These are phyloP conservation scores for Neofusicoccum umdonicola DNA, from an alignment of 2,329 filamentous ascomycete species.

Conservation along the genomic window DNA sequence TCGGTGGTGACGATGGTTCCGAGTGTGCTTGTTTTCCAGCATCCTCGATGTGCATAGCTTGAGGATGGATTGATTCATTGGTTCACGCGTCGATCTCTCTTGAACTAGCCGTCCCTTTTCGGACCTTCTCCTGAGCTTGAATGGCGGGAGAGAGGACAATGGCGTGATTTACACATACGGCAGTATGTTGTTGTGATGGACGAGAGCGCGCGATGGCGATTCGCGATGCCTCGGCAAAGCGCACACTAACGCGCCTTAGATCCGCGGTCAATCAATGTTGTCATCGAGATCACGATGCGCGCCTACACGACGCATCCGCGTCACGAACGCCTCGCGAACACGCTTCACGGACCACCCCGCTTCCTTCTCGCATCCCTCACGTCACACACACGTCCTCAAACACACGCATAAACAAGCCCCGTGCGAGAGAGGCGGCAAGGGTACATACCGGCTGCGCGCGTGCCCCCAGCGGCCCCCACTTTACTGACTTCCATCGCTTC, in stretches of 20 bases:
- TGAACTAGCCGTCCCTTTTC: neutral
- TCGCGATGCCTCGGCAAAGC: neutral
- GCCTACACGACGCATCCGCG: neutral
- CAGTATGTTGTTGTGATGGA: neutral
- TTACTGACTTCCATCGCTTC: too few species aligned
- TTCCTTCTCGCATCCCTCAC: neutral
- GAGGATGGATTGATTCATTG: too few species aligned
- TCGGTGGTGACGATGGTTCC: too few species aligned
- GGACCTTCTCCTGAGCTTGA: neutral
- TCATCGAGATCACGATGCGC: neutral
- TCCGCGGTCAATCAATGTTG: neutral
- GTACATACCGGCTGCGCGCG: too few species aligned
- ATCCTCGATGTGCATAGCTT: too few species aligned
- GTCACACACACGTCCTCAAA: neutral
- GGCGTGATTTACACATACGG: neutral
- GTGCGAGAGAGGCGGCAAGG: too few species aligned
- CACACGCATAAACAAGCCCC: neutral
- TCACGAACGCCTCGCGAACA: slow-evolving; percentile 11
- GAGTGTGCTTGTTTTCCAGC: too few species aligned
- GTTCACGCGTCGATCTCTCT: too few species aligned
- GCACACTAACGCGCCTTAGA: neutral
- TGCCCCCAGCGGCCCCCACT: too few species aligned
- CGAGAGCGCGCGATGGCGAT: too few species aligned
- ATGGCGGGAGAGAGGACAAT: neutral
- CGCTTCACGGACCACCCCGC: neutral